A percentile compares a stretch with the other conserved stretches of the same genome.
These are phyloP conservation scores for Blastocystis sp. DNA, from an alignment of 352 stramenopile genomes.

Conservation along the genomic window DNA sequence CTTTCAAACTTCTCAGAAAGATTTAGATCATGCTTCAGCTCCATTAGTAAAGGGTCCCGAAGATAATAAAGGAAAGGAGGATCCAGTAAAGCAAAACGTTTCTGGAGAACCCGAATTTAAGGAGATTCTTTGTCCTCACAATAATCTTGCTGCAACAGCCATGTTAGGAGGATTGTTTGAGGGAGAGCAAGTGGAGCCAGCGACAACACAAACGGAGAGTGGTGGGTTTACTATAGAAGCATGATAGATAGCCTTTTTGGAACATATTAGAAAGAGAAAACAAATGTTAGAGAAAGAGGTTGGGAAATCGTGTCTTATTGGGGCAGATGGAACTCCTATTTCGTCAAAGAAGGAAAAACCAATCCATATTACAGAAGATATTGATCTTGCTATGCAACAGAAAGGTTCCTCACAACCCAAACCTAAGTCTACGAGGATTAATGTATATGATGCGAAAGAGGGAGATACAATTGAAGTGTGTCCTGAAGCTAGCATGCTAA, in stretches of 20 bases:
- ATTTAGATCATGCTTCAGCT: neutral
- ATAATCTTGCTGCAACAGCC: constrained; percentile 50
- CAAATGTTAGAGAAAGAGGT: constrained; percentile 27
- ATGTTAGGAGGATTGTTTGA: constrained; percentile 53
- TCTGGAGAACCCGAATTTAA: neutral
- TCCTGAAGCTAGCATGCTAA: constrained; percentile 80
- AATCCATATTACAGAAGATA: constrained; percentile 48
- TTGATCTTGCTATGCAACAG: constrained; percentile 8
- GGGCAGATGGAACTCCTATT: neutral
- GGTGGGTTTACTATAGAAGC: neutral
- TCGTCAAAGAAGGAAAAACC: neutral
- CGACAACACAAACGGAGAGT: neutral
- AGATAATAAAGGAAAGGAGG: neutral
- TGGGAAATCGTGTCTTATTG: neutral
- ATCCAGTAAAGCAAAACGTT: neutral
- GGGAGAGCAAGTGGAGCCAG: constrained; percentile 30
- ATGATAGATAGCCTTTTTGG: constrained; percentile 1
- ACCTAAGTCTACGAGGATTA: neutral
- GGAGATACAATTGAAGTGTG: constrained; percentile 85
- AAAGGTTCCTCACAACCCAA: neutral
- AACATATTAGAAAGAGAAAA: constrained; percentile 17
- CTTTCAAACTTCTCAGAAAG: neutral
- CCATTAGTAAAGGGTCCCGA: neutral
- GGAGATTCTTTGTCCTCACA: constrained; percentile 59
- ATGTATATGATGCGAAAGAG: constrained; percentile 71